Conservation (phyloP, 108 stramenopile genomes). For the Epipyxis sp. region DNA sequence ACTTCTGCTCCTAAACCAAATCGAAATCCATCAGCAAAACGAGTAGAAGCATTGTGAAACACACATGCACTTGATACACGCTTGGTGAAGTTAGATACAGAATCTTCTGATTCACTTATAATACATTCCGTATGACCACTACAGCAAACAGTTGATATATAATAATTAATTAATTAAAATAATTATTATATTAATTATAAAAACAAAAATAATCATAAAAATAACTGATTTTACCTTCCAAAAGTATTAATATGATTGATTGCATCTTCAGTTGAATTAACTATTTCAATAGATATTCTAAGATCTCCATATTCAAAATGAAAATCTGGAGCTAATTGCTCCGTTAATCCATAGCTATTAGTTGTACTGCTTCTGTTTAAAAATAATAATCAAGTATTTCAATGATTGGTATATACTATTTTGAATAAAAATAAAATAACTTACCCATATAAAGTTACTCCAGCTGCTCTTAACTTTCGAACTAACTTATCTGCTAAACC, state of each 20-base stretch:
- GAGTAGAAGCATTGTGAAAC: slow-evolving; percentile 93
- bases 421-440: no score
- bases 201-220: no score
- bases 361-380: no score
- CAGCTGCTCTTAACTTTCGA: background rate
- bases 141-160: no score
- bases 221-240: slow-evolving; percentile 59
- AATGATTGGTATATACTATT: no score
- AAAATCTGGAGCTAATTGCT: slow-evolving; percentile 48
- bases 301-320: slow-evolving; percentile 88
- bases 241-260: slow-evolving; percentile 87
- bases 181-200: background rate
- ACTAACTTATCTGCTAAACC: slow-evolving; percentile 66
- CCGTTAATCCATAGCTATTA: slow-evolving; percentile 55
- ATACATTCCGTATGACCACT: slow-evolving; percentile 89
- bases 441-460: background rate
- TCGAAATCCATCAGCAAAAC: slow-evolving; percentile 95
- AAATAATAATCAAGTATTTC: no score
- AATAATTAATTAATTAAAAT: background rate
- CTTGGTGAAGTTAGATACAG: slow-evolving; percentile 78
- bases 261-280: slow-evolving; percentile 76
- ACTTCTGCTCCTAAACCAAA: slow-evolving; percentile 97
- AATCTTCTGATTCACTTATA: slow-evolving; percentile 70
- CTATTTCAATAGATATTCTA: slow-evolving; percentile 88
- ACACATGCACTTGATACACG: slow-evolving; percentile 91